Evolutionary conservation across 2,329 filamentous ascomycete species (phyloP).

Genomic region (Penicillium olsonii): DNA sequence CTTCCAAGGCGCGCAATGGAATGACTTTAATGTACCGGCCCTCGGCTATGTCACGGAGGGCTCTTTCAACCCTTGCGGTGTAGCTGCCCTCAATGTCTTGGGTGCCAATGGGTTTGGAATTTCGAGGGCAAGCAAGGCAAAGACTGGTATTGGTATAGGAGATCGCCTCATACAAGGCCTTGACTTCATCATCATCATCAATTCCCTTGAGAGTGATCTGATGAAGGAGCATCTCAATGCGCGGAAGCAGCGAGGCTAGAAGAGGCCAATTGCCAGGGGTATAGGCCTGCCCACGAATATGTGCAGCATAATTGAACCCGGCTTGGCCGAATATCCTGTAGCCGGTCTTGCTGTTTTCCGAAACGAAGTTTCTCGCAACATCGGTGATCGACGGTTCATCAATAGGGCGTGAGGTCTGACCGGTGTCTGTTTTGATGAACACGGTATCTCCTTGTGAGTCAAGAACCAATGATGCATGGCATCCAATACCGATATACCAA

Average conservation of each 20-base stretch:
- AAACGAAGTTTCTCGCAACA: slow-evolving; percentile 8
- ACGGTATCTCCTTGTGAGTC: slow-evolving; percentile 8
- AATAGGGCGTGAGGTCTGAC: neutral
- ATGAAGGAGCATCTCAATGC: neutral
- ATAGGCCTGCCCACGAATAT: slow-evolving; percentile 5
- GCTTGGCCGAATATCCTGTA: slow-evolving; percentile 14
- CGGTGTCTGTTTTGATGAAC: neutral
- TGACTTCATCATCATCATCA: neutral
- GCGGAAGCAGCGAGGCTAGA: slow-evolving; percentile 8
- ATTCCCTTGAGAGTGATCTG: neutral
- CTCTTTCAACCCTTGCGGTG: neutral
- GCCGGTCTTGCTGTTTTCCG: neutral
- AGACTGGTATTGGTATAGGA: too few species aligned
- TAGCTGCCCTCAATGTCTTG: neutral
- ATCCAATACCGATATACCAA: slow-evolving; percentile 16
- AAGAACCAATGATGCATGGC: slow-evolving; percentile 7
- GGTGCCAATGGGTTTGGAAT: neutral
- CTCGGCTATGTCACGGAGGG: slow-evolving; percentile 4
- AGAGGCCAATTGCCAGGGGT: slow-evolving; percentile 13
- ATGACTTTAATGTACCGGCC: slow-evolving; percentile 17
- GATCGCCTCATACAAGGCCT: neutral
- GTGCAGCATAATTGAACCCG: slow-evolving; percentile 19
- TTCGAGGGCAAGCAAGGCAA: neutral
- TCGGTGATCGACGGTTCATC: neutral
- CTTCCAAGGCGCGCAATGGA: slow-evolving; percentile 10